Base-by-base conservation (phyloP, 768 basidiomycete genomes). In the Lactarius sp. region DNA sequence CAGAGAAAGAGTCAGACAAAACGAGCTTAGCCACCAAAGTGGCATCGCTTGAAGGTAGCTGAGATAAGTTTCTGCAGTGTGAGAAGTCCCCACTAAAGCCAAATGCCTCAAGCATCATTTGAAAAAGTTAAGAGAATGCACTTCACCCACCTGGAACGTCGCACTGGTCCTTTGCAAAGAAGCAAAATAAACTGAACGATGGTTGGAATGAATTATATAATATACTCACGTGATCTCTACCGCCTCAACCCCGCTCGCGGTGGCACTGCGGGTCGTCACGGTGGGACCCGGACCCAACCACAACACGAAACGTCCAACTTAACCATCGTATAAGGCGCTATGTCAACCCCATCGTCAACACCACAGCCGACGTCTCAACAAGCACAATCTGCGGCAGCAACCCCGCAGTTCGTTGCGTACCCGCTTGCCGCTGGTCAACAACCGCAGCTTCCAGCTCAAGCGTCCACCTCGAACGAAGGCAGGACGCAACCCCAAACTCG, bases 41-140 rank as follows among this genome's bases (percentile, higher is more conserved):
- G 72, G 73, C 70, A 74, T 52, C 73, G 78, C 80, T 83, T 83
- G 86, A 88, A 91, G 89, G 89, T 90, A 90, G 88, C 88, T 90
- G 89, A 91, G 89, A 83, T 88, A 80, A 73, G 69, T 84, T 86
- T 91, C 88, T 88, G 85, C 89, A 90, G 74, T 78, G 86, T 85
- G 83, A 82, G 83, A 75, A 70, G 31, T 22, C 66, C 80, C 82
- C 77, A 83, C 87, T 90, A 89, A 90, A 90, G 88, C 88, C 88
- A 90, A 90, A 90, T 90, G 88, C 88, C 88, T 90, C 88, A 89
- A 88, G 85, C 88, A 90, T 90, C 88, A 86, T 84, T 66, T 59
- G 56, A 46, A 56, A 53, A 52, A 65, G 37, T 2, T 46, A 52
- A 56, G 58, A 52, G 54, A 27, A 55, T 18, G 56, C 3, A 68